phyloP scores from a whole-genome alignment of 495 filamentous ascomycete species.

The Daldinia bambusicola region DNA sequence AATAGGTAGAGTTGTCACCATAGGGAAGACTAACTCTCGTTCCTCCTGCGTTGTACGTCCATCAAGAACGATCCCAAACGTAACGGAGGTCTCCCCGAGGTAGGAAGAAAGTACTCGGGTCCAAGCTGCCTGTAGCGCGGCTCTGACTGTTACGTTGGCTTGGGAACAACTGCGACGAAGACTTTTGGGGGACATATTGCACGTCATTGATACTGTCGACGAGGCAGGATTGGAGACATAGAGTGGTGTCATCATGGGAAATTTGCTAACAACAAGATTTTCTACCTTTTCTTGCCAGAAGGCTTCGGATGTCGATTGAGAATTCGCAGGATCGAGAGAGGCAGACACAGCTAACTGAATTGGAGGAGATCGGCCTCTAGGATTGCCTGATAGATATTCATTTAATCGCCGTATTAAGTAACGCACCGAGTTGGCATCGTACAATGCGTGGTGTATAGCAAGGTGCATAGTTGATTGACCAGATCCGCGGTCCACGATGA shows the following conservation, averaged over 20 bases:
- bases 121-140: constrained; percentile 79
- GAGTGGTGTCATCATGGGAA: constrained; percentile 75
- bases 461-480: constrained; percentile 56
- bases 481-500: constrained; percentile 32
- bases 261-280: constrained; percentile 65
- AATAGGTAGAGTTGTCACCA: constrained; percentile 77
- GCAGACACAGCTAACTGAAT: constrained; percentile 59
- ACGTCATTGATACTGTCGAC: constrained; percentile 54
- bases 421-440: constrained; percentile 77
- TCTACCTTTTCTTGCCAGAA: constrained; percentile 72
- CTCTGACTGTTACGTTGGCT: constrained; percentile 73
- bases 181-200: constrained; percentile 47
- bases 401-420: constrained; percentile 67
- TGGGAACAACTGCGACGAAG: constrained; percentile 65
- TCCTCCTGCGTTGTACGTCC: constrained; percentile 68
- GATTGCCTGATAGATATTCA: constrained; percentile 17
- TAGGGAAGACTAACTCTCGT: constrained; percentile 70
- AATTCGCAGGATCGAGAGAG: constrained; percentile 60
- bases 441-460: constrained; percentile 75
- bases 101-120: constrained; percentile 74
- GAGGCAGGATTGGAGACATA: constrained; percentile 52
- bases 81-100: constrained; percentile 72
- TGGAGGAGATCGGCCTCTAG: constrained; percentile 13
- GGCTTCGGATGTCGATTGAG: constrained; percentile 48
- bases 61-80: constrained; percentile 79